These are phyloP conservation scores for Coemansia sp. DNA, from an alignment of 192 early-diverging fungal genomes.

Conservation along the genomic window DNA sequence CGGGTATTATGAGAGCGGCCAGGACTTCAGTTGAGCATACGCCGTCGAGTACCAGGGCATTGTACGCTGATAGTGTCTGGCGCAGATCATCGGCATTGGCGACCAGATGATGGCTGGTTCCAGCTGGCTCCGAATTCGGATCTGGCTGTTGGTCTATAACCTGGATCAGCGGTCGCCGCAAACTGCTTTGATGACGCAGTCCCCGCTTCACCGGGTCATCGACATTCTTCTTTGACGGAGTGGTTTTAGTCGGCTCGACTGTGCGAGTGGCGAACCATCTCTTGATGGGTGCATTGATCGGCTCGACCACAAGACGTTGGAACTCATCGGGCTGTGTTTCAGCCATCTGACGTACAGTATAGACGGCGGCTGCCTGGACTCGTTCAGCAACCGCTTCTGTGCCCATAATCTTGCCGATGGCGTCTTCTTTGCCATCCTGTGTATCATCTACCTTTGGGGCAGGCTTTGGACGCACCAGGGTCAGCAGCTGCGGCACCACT, in stretches of 20 bases:
- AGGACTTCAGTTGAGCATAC: constrained; percentile 63
- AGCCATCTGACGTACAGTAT: constrained; percentile 23
- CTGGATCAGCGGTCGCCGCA: constrained; percentile 22
- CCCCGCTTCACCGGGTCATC: constrained; percentile 4
- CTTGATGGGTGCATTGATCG: constrained; percentile 41
- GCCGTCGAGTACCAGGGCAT: constrained; percentile 61
- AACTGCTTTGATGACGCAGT: background rate
- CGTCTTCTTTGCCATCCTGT: background rate
- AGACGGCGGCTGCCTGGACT: constrained; percentile 19
- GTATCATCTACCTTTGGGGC: background rate
- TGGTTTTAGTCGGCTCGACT: background rate
- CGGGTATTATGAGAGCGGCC: constrained; percentile 57
- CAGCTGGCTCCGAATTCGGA: background rate
- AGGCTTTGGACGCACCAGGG: too few relatives aligned
- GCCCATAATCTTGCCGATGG: constrained; percentile 11
- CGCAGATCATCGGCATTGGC: constrained; percentile 52
- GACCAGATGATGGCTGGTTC: constrained; percentile 21
- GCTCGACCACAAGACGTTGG: constrained; percentile 51
- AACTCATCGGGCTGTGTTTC: constrained; percentile 19
- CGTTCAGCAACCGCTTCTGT: constrained; percentile 11
- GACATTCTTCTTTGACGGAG: background rate
- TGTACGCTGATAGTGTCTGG: constrained; percentile 52
- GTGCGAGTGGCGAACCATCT: constrained; percentile 35
- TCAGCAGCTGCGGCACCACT: constrained; percentile 29
- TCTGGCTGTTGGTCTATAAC: background rate